Conservation (phyloP, 2,329 filamentous ascomycete genomes). For the Botrytis byssoidea region DNA sequence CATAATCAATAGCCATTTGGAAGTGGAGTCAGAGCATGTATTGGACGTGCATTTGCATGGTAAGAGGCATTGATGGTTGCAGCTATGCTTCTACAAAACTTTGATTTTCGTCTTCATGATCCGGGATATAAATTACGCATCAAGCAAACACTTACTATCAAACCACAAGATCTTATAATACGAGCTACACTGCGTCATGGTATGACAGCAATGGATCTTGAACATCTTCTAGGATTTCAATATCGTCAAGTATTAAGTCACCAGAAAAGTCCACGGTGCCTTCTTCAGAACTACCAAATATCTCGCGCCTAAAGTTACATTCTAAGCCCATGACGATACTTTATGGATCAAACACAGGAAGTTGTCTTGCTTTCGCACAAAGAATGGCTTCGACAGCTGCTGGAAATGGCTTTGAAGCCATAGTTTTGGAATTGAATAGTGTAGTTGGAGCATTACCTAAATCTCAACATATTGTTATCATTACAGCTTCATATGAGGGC, state of each 20-base stretch:
- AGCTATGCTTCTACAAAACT: slow-evolving; percentile 67
- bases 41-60: slow-evolving; percentile 72
- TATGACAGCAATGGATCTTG: slow-evolving; percentile 45
- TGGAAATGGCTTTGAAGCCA: slow-evolving; percentile 54
- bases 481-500: slow-evolving; percentile 72
- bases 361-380: slow-evolving; percentile 67
- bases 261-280: background rate
- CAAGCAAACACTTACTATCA: slow-evolving; percentile 58
- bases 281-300: background rate
- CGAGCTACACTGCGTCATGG: slow-evolving; percentile 54
- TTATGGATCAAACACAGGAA: slow-evolving; percentile 75
- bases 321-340: slow-evolving; percentile 50
- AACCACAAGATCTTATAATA: slow-evolving; percentile 63
- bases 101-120: slow-evolving; percentile 63
- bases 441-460: slow-evolving; percentile 59
- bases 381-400: slow-evolving; percentile 58
- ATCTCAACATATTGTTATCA: slow-evolving; percentile 60
- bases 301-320: background rate
- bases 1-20: slow-evolving; percentile 68
- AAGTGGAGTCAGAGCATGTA: slow-evolving; percentile 67
- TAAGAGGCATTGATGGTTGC: slow-evolving; percentile 65
- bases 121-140: slow-evolving; percentile 56
- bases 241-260: background rate
- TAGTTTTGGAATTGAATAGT: slow-evolving; percentile 57
- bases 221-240: slow-evolving; percentile 38